Evolutionary conservation across 1,139 yeast species (phyloP).

Genomic region (Suzukiozyma palmioleophila): DNA sequence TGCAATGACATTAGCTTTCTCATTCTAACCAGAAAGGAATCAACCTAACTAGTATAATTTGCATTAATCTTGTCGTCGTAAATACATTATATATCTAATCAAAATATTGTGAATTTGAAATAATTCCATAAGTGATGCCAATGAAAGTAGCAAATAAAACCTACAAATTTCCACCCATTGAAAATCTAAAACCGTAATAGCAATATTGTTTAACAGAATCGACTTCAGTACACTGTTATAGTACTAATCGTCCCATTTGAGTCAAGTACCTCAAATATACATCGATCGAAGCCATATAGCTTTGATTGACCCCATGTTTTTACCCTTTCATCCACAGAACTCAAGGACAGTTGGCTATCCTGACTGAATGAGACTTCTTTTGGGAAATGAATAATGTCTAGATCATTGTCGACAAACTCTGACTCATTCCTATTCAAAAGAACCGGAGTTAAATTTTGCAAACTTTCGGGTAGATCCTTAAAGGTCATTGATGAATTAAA

Average conservation of each 20-base stretch:
- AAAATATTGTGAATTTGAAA: too few relatives aligned
- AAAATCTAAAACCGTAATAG: too few relatives aligned
- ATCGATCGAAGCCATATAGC: constrained; percentile 40
- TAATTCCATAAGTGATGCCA: too few relatives aligned
- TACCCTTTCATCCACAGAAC: constrained; percentile 6
- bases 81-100: too few relatives aligned
- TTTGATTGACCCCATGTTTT: constrained; percentile 53
- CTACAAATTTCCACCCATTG: too few relatives aligned
- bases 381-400: constrained; percentile 29
- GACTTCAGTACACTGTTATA: constrained; percentile 10
- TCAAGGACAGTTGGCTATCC: constrained; percentile 4
- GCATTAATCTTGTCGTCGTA: too few relatives aligned
- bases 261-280: constrained; percentile 53
- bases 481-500: constrained; percentile 32
- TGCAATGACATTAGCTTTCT: too few relatives aligned
- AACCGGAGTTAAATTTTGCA: constrained; percentile 31
- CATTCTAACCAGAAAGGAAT: too few relatives aligned
- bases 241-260: constrained; percentile 12
- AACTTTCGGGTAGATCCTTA: constrained; percentile 24
- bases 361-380: constrained; percentile 10
- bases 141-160: too few relatives aligned
- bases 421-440: constrained; percentile 47
- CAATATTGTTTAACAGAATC: too few relatives aligned
- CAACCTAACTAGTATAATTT: too few relatives aligned
- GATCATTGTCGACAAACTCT: constrained; percentile 39